Evolutionary conservation across 2,329 filamentous ascomycete genomes (phyloP).

Genomic region (Nemania diffusa): DNA sequence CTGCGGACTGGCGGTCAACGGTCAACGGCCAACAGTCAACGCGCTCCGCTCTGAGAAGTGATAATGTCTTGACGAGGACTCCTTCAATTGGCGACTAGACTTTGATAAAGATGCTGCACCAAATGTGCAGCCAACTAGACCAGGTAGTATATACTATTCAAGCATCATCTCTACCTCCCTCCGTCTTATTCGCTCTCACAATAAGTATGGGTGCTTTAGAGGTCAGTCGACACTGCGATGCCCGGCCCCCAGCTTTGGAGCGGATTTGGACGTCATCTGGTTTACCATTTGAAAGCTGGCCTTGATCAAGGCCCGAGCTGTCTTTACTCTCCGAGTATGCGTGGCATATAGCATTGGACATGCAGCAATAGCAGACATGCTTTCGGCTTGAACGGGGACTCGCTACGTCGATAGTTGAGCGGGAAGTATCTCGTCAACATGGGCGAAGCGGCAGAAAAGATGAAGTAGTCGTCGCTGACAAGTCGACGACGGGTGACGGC

Average conservation of each 20-base stretch:
- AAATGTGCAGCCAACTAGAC: background rate
- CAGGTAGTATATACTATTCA: background rate
- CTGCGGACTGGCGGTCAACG: constrained; percentile 30
- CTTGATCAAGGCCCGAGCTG: background rate
- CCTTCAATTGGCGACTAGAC: background rate
- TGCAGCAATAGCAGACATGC: background rate
- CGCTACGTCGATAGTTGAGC: background rate
- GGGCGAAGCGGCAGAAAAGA: constrained; percentile 7
- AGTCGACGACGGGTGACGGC: constrained; percentile 14
- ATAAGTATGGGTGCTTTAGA: background rate
- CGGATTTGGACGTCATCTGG: background rate
- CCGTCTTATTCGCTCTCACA: background rate
- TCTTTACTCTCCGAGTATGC: background rate
- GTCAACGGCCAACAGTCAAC: no score
- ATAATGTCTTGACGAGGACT: background rate
- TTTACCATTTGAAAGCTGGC: background rate
- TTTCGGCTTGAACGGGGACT: background rate
- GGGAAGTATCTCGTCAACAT: background rate
- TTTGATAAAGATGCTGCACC: background rate
- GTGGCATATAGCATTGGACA: background rate
- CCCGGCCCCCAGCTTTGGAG: background rate
- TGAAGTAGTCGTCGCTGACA: constrained; percentile 11
- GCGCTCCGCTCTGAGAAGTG: background rate
- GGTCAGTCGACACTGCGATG: background rate
- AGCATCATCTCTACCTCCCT: background rate